Evolutionary conservation across 2,329 filamentous ascomycete genomes (phyloP).

Genomic region (Scytalidium sp.): DNA sequence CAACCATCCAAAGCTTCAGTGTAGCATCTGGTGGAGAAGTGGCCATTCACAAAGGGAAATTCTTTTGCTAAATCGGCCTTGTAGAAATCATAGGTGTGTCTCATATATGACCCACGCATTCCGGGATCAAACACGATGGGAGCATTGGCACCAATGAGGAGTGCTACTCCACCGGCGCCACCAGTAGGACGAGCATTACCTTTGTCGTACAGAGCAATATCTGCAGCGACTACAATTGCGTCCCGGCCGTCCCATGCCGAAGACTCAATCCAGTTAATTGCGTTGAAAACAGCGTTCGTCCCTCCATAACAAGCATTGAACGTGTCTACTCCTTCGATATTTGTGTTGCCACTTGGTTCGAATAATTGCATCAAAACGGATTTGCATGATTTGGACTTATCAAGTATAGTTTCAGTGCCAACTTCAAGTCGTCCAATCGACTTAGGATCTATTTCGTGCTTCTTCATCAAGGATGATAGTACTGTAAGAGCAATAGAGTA

Average conservation of each 20-base stretch:
- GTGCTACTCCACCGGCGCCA: conserved; percentile 71
- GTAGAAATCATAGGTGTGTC: conserved; percentile 82
- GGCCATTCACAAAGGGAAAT: conserved; percentile 77
- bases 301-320: conserved; percentile 81
- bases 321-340: conserved; percentile 75
- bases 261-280: conserved; percentile 77
- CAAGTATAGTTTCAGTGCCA: conserved; percentile 76
- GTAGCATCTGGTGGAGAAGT: conserved; percentile 77
- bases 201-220: conserved; percentile 80
- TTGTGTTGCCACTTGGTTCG: conserved; percentile 65
- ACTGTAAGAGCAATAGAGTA: conserved; percentile 78
- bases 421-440: conserved; percentile 75
- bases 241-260: conserved; percentile 79
- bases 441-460: conserved; percentile 74
- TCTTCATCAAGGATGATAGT: conserved; percentile 70
- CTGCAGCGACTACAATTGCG: conserved; percentile 71
- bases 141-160: conserved; percentile 72
- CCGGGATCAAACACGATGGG: conserved; percentile 72
- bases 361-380: conserved; percentile 81
- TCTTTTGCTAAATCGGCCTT: conserved; percentile 81
- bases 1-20: conserved; percentile 71
- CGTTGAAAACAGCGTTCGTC: conserved; percentile 77
- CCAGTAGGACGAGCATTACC: conserved; percentile 75
- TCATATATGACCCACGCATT: conserved; percentile 72
- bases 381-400: conserved; percentile 88